Evolutionary conservation across 1,139 yeast genomes (phyloP), one percentile per base, ranked within the genome.

Genomic region (Saccharomycopsis hybrid): DNA sequence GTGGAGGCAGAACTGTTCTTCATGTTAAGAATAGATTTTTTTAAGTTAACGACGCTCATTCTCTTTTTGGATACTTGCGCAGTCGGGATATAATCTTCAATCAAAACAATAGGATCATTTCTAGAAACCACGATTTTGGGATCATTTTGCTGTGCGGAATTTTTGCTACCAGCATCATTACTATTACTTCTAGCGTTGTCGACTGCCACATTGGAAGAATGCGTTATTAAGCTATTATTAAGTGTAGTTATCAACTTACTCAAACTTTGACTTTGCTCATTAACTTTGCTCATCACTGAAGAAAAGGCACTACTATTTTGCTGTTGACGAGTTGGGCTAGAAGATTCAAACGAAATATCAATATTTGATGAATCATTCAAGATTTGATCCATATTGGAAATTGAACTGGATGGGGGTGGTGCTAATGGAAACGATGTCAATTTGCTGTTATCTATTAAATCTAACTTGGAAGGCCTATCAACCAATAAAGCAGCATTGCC

Each of bases 341-440:
- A 31, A n/a, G 44, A 18, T 27, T 52, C 54, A 36, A 46, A 46
- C 11, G 53, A 48, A 7, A 44, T 33, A 40, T 45, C 44, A 8
- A 46, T 47, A 31, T 48, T 46, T n/a, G 48, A 45, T 29, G 53
- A 32, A 51, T 46, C 56, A 51, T 43, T 55, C 57, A 24, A 56
- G 44, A 36, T 60, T 59, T 24, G 62, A 58, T 46, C 57, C 60
- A 43, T 54, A 46, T 45, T 52, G 43, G 51, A 52, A 36, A 43
- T 51, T 11, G 52, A 55, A 30, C 32, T 43, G 31, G 58, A 62
- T 47, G 69, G 67, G 1, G 83, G 85, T 27, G 83, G 84, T 2
- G 84, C 79, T 37, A 79, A 61, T 4, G 88, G 88, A 55, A 82
- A 74, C 1, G 88, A 81, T 0, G 90, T 83, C 49, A 84, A 64